Percentiles rank a stretch among this genome's conserved stretches.
Evolutionary conservation across 805 yeast genomes (phyloP).

Genomic region (Candida patagonica): DNA sequence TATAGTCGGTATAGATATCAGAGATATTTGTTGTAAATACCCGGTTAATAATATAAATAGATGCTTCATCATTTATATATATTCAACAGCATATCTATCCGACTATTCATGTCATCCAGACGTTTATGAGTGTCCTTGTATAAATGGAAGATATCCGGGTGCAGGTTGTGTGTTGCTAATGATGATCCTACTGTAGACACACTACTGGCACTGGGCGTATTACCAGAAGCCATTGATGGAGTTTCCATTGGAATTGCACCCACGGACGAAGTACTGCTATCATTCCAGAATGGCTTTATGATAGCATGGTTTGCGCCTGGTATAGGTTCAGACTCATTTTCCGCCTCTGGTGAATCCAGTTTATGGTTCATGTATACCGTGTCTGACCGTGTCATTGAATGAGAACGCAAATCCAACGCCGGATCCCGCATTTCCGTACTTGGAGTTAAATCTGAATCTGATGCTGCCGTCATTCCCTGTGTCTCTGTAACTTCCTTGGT

Average conservation of each 20-base stretch:
- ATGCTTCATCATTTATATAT: neutral
- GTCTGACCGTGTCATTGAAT: constrained; percentile 1
- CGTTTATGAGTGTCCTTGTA: constrained; percentile 19
- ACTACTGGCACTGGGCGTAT: neutral
- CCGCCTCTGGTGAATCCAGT: constrained; percentile 9
- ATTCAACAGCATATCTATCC: constrained; percentile 3
- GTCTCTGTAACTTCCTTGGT: neutral
- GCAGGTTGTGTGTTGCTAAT: constrained; percentile 10
- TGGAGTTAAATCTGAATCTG: neutral
- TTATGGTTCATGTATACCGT: neutral
- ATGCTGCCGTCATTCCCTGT: neutral
- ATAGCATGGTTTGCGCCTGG: neutral
- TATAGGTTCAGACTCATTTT: constrained; percentile 1
- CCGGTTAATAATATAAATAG: no score
- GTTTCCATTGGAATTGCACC: constrained; percentile 1
- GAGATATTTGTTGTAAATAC: no score
- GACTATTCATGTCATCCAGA: constrained; percentile 15
- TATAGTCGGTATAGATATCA: no score
- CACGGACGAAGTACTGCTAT: constrained; percentile 3
- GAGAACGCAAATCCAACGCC: neutral
- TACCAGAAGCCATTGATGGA: neutral
- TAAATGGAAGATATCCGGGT: constrained; percentile 20
- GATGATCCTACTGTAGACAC: neutral
- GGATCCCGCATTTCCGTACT: neutral
- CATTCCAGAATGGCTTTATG: constrained; percentile 2